Evolutionary conservation across 1,139 yeast species (phyloP).

Genomic region (Geotrichum klebahnii): DNA sequence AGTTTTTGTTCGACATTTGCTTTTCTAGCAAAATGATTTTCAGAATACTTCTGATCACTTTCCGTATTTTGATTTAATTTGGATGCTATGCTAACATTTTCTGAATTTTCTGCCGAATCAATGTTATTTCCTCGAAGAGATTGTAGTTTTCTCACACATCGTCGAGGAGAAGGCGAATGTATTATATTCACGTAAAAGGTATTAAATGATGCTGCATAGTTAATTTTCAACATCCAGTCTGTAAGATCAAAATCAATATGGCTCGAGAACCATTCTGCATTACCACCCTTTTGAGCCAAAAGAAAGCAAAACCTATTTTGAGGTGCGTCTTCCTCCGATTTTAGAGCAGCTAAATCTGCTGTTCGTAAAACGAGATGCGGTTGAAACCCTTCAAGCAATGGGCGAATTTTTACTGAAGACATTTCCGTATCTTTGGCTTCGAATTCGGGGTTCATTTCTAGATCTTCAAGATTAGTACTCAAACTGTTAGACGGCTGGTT

Average conservation of each 20-base stretch:
- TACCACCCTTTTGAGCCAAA: constrained; percentile 37
- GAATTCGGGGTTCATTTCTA: neutral
- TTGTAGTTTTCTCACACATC: neutral
- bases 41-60: constrained; percentile 1
- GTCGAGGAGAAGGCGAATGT: neutral
- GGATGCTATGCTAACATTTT: neutral
- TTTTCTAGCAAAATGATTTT: constrained; percentile 17
- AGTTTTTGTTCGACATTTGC: constrained; percentile 31
- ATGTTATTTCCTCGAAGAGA: neutral
- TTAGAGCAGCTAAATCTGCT: constrained; percentile 39
- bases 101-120: neutral
- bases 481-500: too few relatives aligned
- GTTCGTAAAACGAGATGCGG: constrained; percentile 40
- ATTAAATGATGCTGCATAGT: constrained; percentile 51
- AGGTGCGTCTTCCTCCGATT: constrained; percentile 15
- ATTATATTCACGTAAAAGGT: constrained; percentile 27
- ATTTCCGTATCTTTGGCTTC: neutral
- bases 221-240: constrained; percentile 56
- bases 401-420: constrained; percentile 25
- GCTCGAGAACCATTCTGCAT: constrained; percentile 41
- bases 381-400: constrained; percentile 42
- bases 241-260: constrained; percentile 41
- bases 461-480: neutral
- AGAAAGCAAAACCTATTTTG: constrained; percentile 30
- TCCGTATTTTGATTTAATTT: neutral